phyloP scores from a whole-genome alignment of 73 alveolate species.

The Blepharisma stoltei region DNA sequence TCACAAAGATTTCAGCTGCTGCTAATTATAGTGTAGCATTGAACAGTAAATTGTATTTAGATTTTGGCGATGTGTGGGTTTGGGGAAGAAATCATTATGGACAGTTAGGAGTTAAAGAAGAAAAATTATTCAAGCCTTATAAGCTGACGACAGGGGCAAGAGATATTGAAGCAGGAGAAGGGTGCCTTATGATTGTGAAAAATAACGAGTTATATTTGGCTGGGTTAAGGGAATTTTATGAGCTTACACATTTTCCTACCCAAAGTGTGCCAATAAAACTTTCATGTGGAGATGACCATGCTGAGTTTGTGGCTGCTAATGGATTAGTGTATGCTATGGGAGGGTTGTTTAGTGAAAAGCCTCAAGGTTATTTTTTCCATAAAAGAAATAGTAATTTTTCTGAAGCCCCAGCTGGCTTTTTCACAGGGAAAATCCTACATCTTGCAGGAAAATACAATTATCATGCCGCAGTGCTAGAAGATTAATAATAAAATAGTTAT shows the following conservation, averaged over 20 bases:
- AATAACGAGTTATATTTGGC: neutral
- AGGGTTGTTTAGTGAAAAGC: slow-evolving; percentile 15
- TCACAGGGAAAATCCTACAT: neutral
- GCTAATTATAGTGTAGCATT: neutral
- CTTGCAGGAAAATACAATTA: slow-evolving; percentile 1
- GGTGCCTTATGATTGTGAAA: neutral
- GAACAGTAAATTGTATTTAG: neutral
- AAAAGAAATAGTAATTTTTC: neutral
- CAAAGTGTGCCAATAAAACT: neutral
- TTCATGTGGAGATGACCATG: slow-evolving; percentile 5
- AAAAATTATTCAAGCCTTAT: neutral
- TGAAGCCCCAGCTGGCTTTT: neutral
- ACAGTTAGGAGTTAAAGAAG: slow-evolving; percentile 15
- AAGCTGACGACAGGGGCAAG: neutral
- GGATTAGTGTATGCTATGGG: slow-evolving; percentile 13
- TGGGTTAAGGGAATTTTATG: slow-evolving; percentile 1
- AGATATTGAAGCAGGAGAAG: slow-evolving; percentile 29
- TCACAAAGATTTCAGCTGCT: slow-evolving; percentile 26
- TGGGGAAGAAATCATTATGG: slow-evolving; percentile 25
- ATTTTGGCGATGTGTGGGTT: slow-evolving; percentile 9
- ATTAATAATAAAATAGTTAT: neutral
- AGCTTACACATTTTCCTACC: neutral
- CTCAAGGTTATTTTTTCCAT: neutral
- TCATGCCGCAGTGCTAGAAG: slow-evolving; percentile 10
- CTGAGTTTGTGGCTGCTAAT: neutral